Evolutionary conservation across 73 alveolate genomes (phyloP).

Genomic region (Tetrahymena thermophila): DNA sequence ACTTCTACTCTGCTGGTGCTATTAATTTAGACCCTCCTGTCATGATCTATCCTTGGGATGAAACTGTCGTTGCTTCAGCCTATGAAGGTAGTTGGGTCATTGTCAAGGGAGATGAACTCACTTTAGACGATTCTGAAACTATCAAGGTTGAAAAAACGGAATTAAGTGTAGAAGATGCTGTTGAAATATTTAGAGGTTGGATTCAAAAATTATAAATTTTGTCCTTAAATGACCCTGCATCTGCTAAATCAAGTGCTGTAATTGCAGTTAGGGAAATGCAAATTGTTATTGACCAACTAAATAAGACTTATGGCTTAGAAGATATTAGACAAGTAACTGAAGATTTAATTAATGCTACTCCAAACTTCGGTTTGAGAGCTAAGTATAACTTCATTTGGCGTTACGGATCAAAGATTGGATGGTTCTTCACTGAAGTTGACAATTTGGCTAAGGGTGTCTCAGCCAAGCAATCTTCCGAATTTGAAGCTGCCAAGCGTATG

Average conservation of each 20-base stretch:
- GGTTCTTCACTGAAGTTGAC: slow-evolving; percentile 13
- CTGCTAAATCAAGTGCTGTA: neutral
- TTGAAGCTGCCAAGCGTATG: slow-evolving; percentile 29
- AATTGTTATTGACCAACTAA: neutral
- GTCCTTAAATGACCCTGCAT: neutral
- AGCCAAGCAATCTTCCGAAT: slow-evolving; percentile 8
- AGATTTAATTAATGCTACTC: slow-evolving; percentile 5
- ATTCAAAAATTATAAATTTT: slow-evolving; percentile 9
- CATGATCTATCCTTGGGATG: slow-evolving; percentile 28
- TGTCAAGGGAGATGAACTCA: neutral
- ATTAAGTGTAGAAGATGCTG: slow-evolving; percentile 12
- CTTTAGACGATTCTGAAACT: neutral
- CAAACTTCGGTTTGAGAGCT: slow-evolving; percentile 21
- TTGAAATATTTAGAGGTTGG: slow-evolving; percentile 36
- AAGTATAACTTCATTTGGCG: slow-evolving; percentile 19
- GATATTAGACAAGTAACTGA: neutral
- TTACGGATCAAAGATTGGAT: slow-evolving; percentile 20
- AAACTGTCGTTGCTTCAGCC: slow-evolving; percentile 3
- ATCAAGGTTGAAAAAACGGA: neutral
- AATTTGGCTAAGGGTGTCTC: slow-evolving; percentile 6
- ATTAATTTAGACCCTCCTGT: neutral
- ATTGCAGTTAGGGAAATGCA: neutral
- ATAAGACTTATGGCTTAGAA: slow-evolving; percentile 4
- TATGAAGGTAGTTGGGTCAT: slow-evolving; percentile 35
- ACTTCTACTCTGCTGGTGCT: slow-evolving; percentile 13